phyloP scores from a whole-genome alignment of 306 rosid species.

The Trifolium dubium region DNA sequence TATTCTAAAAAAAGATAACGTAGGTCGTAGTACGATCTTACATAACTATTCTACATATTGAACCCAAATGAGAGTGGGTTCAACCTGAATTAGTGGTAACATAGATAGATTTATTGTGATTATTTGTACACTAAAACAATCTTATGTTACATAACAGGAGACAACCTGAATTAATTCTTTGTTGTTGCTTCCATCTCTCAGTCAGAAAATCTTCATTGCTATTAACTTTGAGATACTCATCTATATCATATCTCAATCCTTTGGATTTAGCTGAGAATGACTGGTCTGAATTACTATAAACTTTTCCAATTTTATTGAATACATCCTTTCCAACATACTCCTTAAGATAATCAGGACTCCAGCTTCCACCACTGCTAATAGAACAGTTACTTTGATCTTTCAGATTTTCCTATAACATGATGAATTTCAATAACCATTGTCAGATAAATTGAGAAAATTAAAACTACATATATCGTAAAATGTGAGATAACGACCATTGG shows the following conservation, averaged over 20 bases:
- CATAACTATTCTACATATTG: no score
- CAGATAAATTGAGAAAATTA: slow-evolving; percentile 19
- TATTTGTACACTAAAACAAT: slow-evolving; percentile 60
- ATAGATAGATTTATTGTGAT: slow-evolving; percentile 2
- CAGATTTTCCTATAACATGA: slow-evolving; percentile 49
- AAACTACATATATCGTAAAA: slow-evolving; percentile 5
- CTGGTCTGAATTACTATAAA: slow-evolving; percentile 36
- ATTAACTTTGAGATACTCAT: slow-evolving; percentile 67
- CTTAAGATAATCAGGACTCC: slow-evolving; percentile 69
- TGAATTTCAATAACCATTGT: slow-evolving; percentile 26
- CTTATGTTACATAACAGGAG: slow-evolving; percentile 64
- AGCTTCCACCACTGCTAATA: slow-evolving; percentile 86
- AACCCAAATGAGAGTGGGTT: no score
- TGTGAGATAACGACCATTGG: not conserved
- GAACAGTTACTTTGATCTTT: slow-evolving; percentile 57
- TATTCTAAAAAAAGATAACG: no score
- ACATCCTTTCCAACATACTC: slow-evolving; percentile 55
- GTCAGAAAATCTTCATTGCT: slow-evolving; percentile 64
- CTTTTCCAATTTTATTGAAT: slow-evolving; percentile 49
- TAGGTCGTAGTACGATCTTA: no score
- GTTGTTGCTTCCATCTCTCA: slow-evolving; percentile 72
- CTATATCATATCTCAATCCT: slow-evolving; percentile 58
- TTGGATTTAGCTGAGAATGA: slow-evolving; percentile 51
- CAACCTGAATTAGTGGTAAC: not conserved
- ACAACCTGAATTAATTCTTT: slow-evolving; percentile 66